Base-by-base conservation (phyloP, 23 red algal genomes). In the Gracilaria domingensis region DNA sequence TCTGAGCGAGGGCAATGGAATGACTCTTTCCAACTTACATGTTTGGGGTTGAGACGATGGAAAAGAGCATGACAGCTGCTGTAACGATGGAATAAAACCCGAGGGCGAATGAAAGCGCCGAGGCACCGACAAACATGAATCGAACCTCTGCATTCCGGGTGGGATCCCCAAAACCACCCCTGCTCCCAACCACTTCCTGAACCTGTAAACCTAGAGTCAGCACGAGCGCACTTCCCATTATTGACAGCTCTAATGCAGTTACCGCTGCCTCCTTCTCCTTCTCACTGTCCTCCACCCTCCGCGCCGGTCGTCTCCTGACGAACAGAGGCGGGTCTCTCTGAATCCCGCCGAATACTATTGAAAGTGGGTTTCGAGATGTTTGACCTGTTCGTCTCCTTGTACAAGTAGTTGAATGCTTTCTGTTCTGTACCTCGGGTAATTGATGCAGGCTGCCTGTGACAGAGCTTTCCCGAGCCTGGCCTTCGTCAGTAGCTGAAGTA, bases 141-240 rank as follows among this genome's bases (percentile, higher is more conserved):
- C 42, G 29, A 23, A 45, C 76, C 21, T 54, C 47, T 29, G 76
- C 37, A 35, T 36, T 24, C 2, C 21, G 67, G 17, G 76, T 58
- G 47, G 42, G 11, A 54, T 81, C 23, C 33, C 42, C 76, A 24
- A 81, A 58, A 32, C 49, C 47, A 59, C 49, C 76, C 32, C 76
- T 54, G 42, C 54, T 54, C 30, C 49, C 54, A 28, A 81, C 76
- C 40, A 81, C 76, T 59, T 81, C 76, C 26, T 58, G 44, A 58
- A 81, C 54, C 54, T 81, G 76, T 45, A 81, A 54, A 81, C 49
- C 21, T 12, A 81, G 24, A 56, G 76, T 81, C 9, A 81, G 32
- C 49, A 81, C 54, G 24, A 81, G 76, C 25, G 76, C 76, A n/a
- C 76, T 81, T n/a, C 76, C 76, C 76, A 81, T 59, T 23, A 81